phyloP scores from a whole-genome alignment of 2,329 filamentous ascomycete genomes.

The Verticillium klebahnii region DNA sequence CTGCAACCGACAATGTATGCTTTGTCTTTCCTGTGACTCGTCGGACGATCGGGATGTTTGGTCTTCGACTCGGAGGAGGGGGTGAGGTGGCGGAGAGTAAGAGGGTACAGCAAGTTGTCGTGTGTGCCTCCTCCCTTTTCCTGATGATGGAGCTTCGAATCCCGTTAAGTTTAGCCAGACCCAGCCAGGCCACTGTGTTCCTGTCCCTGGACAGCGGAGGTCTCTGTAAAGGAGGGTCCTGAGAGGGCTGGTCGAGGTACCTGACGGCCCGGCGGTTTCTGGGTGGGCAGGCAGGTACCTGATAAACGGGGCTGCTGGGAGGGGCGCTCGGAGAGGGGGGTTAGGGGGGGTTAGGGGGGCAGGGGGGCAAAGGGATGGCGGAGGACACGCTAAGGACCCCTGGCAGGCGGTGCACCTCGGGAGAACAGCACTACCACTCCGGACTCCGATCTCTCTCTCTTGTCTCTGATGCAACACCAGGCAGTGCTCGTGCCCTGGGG shows the following conservation, averaged over 20 bases:
- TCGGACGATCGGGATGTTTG: not conserved
- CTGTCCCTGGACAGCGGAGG: not conserved
- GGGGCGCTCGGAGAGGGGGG: not conserved
- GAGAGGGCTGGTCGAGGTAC: not conserved
- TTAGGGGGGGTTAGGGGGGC: not conserved
- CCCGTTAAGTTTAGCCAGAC: not conserved
- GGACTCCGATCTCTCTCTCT: not conserved
- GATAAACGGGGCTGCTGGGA: not conserved
- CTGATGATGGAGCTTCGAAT: not conserved
- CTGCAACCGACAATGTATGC: not conserved
- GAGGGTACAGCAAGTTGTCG: not conserved
- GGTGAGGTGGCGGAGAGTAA: not conserved
- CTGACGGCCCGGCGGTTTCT: not conserved
- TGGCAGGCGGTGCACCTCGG: not conserved
- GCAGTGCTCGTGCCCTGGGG: not conserved
- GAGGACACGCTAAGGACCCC: not conserved
- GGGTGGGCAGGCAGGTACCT: not conserved
- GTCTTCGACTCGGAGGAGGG: not conserved
- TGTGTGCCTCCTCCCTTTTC: not conserved
- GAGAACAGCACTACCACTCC: not conserved
- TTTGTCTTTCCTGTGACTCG: not conserved
- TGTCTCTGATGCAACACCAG: not conserved
- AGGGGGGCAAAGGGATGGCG: not conserved
- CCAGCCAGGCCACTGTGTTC: not conserved
- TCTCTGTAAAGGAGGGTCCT: not conserved